Evolutionary conservation across 2,329 filamentous ascomycete genomes (phyloP), one percentile per base, ranked within the genome.

Genomic region (Ophiocordyceps polyrhachis-furcata): DNA sequence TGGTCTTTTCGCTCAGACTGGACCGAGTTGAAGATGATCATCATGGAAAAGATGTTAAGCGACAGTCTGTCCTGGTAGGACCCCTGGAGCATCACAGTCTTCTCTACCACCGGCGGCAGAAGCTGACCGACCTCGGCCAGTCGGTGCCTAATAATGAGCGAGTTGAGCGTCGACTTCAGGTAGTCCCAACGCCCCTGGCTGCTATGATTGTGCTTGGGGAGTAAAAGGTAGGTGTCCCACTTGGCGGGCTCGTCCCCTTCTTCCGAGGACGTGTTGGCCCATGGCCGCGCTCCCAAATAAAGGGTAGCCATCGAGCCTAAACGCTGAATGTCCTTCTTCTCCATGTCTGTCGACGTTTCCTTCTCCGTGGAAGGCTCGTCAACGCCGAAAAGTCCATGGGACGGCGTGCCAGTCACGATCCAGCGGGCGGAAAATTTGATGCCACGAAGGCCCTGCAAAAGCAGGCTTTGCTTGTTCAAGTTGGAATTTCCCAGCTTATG

Each of bases 381-480:
- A 4, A 86, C 71, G 0, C 88, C 86, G 46, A 86, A 84, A 0
- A 95, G 65, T 11, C 87, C 84, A 49, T 79, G 80, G 1, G 87
- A 86, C 2, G 89, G 89, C 0, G 89, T 96, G 46, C 89, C 89
- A 1, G 84, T 93, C 1, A 94, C 81, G 4, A 93, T 76, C 89
- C 89, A 95, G 11, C 83, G 76, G 17, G 84, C 74, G 42, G 86
- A 79, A 15, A 86, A 64, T 12, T 70, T 62, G n/a, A 81, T 58
- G 13, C 58, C 57, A 17, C 78, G 69, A 1, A 79, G 58, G 2
- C 69, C 65, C 2, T 64, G 55, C 19, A 74, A 62, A 5, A 77
- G 53, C 38, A 71, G 67, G 41, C 76, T 85, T 51, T 69, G 75
- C 44, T 66, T 67, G 11, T 66, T 65, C 6, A 62, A 59, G 2